phyloP scores from a whole-genome alignment of 768 basidiomycete species.

The Lyophyllum semitale region DNA sequence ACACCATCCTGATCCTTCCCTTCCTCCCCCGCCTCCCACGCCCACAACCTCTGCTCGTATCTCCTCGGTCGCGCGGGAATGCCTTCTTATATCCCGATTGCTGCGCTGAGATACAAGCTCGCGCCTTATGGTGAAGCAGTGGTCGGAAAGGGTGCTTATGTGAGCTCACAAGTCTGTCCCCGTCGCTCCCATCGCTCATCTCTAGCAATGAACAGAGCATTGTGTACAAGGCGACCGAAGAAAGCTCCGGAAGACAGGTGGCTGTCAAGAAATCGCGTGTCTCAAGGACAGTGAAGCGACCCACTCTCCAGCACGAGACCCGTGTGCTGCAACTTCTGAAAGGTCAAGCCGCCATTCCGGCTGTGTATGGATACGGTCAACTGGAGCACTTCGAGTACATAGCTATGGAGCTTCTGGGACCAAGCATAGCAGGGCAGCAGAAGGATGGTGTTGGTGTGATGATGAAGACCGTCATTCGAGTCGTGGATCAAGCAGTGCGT shows the following conservation, averaged over 20 bases:
- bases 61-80: slow-evolving; percentile 69
- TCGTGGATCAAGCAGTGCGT: slow-evolving; percentile 27
- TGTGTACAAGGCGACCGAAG: slow-evolving; percentile 23
- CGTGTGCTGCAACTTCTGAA: slow-evolving; percentile 27
- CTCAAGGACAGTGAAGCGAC: slow-evolving; percentile 27
- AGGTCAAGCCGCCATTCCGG: slow-evolving; percentile 32
- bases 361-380: slow-evolving; percentile 30
- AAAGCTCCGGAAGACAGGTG: slow-evolving; percentile 16
- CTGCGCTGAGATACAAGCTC: slow-evolving; percentile 26
- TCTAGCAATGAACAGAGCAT: slow-evolving; percentile 20
- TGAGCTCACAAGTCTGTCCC: background rate
- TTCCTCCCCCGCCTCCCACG: slow-evolving; percentile 1
- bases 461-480: slow-evolving; percentile 21
- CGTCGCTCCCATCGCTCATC: slow-evolving; percentile 2
- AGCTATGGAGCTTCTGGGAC: slow-evolving; percentile 32
- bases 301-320: slow-evolving; percentile 28
- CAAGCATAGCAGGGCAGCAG: slow-evolving; percentile 18
- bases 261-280: slow-evolving; percentile 35
- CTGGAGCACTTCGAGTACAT: slow-evolving; percentile 36
- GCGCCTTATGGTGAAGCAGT: slow-evolving; percentile 15
- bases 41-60: slow-evolving; percentile 49
- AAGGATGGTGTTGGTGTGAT: slow-evolving; percentile 17
- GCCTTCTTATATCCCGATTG: slow-evolving; percentile 48
- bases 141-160: background rate
- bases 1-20: too few species aligned